Evolutionary conservation across 306 rosid genomes (phyloP).

Genomic region (Boehmeria nivea): DNA sequence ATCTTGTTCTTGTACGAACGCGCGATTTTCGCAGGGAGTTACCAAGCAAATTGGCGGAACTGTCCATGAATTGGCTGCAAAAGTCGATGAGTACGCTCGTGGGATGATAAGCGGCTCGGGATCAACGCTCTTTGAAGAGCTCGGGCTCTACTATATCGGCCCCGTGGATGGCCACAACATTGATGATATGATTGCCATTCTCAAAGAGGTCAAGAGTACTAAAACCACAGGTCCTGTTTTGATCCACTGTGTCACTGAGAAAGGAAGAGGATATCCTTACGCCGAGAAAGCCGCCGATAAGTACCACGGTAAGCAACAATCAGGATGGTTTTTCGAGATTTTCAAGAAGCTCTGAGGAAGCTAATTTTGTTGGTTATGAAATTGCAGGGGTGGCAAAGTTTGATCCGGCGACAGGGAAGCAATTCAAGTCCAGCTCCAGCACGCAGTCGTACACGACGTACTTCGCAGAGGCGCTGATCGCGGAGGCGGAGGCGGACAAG

Average conservation of each 20-base stretch:
- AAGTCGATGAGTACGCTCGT: conserved; percentile 98
- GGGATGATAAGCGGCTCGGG: conserved; percentile 98
- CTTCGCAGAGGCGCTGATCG: conserved; percentile 93
- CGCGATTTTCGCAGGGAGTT: conserved; percentile 57
- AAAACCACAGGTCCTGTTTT: conserved; percentile 87
- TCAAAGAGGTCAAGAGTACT: conserved; percentile 79
- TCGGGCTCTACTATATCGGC: conserved; percentile 94
- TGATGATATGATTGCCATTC: conserved; percentile 84
- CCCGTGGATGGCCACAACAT: conserved; percentile 97
- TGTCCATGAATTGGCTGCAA: conserved; percentile 94
- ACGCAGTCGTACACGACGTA: conserved; percentile 89
- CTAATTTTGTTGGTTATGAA: conserved; percentile 12
- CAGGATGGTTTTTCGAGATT: no score
- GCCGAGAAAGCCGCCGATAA: conserved; percentile 92
- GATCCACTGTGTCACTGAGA: conserved; percentile 87
- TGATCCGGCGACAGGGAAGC: conserved; percentile 88
- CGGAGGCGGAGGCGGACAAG: conserved; percentile 90
- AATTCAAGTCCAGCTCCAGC: conserved; percentile 55
- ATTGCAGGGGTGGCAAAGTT: conserved; percentile 79
- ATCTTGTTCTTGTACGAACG: conserved; percentile 7
- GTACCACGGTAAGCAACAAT: conserved; percentile 83
- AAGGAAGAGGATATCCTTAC: conserved; percentile 94
- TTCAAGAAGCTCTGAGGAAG: no score
- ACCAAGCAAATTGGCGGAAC: conserved; percentile 90
- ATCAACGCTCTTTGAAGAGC: conserved; percentile 91